These are phyloP conservation scores for Boletus sp. DNA, from an alignment of 1,284 basidiomycete genomes.

Conservation along the genomic window DNA sequence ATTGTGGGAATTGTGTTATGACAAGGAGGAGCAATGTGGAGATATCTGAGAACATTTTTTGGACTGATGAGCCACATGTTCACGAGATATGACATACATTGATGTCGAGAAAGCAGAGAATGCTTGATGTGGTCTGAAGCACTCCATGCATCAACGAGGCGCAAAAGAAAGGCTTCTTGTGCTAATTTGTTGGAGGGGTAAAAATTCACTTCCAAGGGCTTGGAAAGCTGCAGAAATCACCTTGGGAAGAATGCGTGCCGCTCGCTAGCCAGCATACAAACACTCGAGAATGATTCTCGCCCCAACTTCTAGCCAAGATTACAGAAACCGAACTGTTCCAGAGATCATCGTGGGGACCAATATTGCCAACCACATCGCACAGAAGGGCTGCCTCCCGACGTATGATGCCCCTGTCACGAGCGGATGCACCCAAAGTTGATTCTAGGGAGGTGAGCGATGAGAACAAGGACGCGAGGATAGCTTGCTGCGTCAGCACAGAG, in stretches of 20 bases:
- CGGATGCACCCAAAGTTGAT: conserved; percentile 28
- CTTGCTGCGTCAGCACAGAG: conserved; percentile 50
- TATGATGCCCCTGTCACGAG: conserved; percentile 40
- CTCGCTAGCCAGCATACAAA: conserved; percentile 63
- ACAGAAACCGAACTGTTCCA: conserved; percentile 51
- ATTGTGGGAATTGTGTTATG: conserved; percentile 54
- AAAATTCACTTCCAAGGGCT: background rate
- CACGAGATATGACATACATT: conserved; percentile 44
- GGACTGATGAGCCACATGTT: background rate
- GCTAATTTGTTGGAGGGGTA: conserved; percentile 34
- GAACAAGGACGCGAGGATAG: conserved; percentile 57
- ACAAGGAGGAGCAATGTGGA: conserved; percentile 67
- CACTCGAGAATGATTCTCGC: conserved; percentile 52
- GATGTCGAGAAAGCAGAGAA: conserved; percentile 65
- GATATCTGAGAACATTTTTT: conserved; percentile 45
- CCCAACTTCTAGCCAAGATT: conserved; percentile 55
- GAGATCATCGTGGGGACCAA: conserved; percentile 43
- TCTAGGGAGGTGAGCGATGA: conserved; percentile 36
- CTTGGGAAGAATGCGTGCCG: conserved; percentile 32
- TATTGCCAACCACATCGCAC: conserved; percentile 44
- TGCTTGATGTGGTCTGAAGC: conserved; percentile 66
- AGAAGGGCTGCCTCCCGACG: conserved; percentile 52
- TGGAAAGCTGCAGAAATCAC: conserved; percentile 31
- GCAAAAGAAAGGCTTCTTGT: conserved; percentile 45
- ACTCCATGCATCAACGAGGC: conserved; percentile 58